Base-by-base conservation (phyloP, 805 yeast species). In the Saccharomycopsis amapae region DNA sequence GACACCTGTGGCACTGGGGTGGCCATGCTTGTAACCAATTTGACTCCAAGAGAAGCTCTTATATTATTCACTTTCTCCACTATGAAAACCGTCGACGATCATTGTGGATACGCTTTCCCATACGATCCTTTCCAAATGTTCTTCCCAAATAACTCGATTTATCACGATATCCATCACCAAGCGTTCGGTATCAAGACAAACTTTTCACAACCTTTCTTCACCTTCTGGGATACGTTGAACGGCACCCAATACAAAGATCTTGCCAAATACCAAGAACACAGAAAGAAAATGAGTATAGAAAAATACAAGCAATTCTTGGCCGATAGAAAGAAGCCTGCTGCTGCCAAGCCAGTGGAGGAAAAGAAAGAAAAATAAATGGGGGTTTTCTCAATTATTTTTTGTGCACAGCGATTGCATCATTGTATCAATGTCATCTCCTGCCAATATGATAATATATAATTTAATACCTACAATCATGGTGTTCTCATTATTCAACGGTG, bases 121-220 rank as follows among this genome's bases (percentile, higher is more conserved):
- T 84, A 69, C 62, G 98, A 93, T 63, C 79, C 89, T 19, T 84
- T 93, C 72, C 98, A 93, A 69, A 60, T 78, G 36, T 46, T 90
- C 19, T 93, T 93, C 75, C 97, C 97, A 53, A 93, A 93, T 67
- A 88, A 93, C 61, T 84, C 97, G 12, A 83, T 88, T 26, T 93
- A 88, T 63, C 98, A 93, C 60, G 98, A 93, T 65, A 89, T 93
- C 56, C 98, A 93, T 62, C 98, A 93, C 65, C 98, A 93, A 71
- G 79, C 78, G 57, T 93, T 90, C 72, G 98, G 98, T 32, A 79
- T 93, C 66, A 87, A 87, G 69, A 79, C 82, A 47, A 93, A 93
- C 67, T 93, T 81, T 59, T 81, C 94, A 12, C 98, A 93, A 70
- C 98, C 98, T 3, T 93, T 90, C 68, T 93, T 93, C 66, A 82